Percentiles rank a stretch among this genome's conserved stretches.
phyloP scores from a whole-genome alignment of 306 rosid genomes.

The Vigna trinervia region DNA sequence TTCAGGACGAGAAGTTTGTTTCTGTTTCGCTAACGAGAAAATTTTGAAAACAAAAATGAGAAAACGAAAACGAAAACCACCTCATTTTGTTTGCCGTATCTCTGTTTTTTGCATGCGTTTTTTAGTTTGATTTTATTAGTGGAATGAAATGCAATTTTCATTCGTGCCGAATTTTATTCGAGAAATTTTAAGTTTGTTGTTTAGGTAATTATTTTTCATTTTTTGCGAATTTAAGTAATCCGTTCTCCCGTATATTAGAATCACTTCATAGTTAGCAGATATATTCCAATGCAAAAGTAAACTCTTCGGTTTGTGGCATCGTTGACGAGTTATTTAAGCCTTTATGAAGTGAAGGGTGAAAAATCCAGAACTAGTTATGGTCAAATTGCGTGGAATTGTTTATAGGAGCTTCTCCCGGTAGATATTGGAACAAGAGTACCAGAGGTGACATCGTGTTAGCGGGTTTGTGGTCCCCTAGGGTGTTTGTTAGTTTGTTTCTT shows the following conservation, averaged over 20 bases:
- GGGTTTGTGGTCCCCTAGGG: constrained; percentile 46
- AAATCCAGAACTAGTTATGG: constrained; percentile 4
- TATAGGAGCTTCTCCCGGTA: constrained; percentile 7
- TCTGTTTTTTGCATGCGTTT: constrained; percentile 11
- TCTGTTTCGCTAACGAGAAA: constrained; percentile 16
- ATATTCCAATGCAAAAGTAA: neutral
- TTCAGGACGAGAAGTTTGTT: neutral
- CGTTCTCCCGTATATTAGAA: neutral
- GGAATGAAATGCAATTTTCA: constrained; percentile 9
- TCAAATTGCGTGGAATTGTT: constrained; percentile 34
- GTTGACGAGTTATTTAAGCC: neutral
- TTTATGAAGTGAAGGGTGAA: constrained; percentile 8
- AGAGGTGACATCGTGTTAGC: constrained; percentile 26
- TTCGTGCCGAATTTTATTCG: neutral
- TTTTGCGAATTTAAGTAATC: neutral
- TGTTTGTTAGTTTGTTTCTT: constrained; percentile 46
- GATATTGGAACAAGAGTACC: constrained; percentile 26
- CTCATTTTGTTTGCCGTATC: constrained; percentile 21
- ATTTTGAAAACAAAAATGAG: neutral
- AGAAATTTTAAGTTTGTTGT: neutral
- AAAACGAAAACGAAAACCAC: constrained; percentile 14
- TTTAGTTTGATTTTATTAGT: neutral
- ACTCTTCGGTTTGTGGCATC: neutral
- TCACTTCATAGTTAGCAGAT: neutral
- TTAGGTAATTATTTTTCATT: neutral